phyloP scores from a whole-genome alignment of 148 eudicot species.

The Chenopodium formosanum region DNA sequence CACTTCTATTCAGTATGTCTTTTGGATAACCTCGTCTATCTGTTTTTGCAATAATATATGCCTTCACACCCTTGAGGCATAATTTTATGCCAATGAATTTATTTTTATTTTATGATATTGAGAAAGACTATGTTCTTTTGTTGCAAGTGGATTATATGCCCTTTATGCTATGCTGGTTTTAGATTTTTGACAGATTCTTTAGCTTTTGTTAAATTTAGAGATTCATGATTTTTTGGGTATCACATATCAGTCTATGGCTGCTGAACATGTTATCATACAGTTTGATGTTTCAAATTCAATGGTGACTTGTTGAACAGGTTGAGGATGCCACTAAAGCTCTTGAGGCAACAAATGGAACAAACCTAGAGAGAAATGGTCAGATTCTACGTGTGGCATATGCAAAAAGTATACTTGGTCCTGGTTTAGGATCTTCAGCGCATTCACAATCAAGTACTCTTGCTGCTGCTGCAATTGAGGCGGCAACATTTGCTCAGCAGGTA shows the following conservation, averaged over 20 bases:
- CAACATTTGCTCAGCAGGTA: slow-evolving; percentile 97
- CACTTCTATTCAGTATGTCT: slow-evolving; percentile 79
- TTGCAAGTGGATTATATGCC: neutral
- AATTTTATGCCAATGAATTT: neutral
- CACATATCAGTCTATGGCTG: neutral
- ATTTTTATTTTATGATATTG: neutral
- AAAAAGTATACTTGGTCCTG: slow-evolving; percentile 90
- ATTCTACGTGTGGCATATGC: slow-evolving; percentile 95
- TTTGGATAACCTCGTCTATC: neutral
- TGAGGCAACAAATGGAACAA: slow-evolving; percentile 83
- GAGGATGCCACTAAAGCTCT: slow-evolving; percentile 96
- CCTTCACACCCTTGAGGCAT: neutral
- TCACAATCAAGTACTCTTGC: slow-evolving; percentile 96
- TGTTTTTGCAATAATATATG: neutral
- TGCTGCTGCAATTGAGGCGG: slow-evolving; percentile 99
- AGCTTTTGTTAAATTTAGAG: neutral
- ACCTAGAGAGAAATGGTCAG: slow-evolving; percentile 91
- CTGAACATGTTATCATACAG: neutral
- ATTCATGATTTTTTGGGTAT: neutral
- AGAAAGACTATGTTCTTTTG: neutral
- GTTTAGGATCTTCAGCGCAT: slow-evolving; percentile 61
- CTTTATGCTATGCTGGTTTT: neutral
- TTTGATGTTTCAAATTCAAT: neutral
- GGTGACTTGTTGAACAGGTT: slow-evolving; percentile 46
- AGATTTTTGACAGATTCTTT: neutral